Conservation (phyloP, 2,329 filamentous ascomycete genomes). For the Ceratocystis ficicola region DNA sequence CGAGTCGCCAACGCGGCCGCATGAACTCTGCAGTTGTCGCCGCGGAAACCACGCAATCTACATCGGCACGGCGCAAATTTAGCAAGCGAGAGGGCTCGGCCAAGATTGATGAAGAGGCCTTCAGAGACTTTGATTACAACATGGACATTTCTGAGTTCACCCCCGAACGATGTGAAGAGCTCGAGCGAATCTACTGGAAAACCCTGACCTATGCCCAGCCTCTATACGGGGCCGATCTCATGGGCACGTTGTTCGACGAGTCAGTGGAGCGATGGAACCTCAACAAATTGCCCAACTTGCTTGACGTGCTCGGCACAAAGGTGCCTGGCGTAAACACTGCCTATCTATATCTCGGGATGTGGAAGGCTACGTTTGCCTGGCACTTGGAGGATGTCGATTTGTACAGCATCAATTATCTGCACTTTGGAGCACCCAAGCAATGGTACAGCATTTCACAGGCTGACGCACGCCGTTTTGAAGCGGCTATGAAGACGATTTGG, state of each 20-base stretch:
- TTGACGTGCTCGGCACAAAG: constrained; percentile 89
- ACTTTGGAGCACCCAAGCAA: constrained; percentile 96
- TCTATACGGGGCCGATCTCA: constrained; percentile 92
- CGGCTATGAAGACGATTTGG: constrained; percentile 92
- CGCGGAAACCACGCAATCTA: constrained; percentile 54
- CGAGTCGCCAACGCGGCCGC: constrained; percentile 29
- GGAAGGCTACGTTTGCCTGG: constrained; percentile 99
- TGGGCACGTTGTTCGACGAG: constrained; percentile 87
- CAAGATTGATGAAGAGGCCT: constrained; percentile 77
- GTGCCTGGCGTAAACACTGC: constrained; percentile 97
- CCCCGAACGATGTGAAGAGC: constrained; percentile 79
- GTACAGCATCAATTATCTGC: constrained; percentile 99
- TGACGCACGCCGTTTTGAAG: constrained; percentile 83
- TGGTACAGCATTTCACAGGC: constrained; percentile 99
- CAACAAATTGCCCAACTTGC: constrained; percentile 80
- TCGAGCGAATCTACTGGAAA: constrained; percentile 95
- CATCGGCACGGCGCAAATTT: constrained; percentile 76
- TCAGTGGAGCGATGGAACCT: constrained; percentile 80
- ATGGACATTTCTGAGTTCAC: constrained; percentile 84
- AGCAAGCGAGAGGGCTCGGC: constrained; percentile 67
- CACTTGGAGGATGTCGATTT: constrained; percentile 96
- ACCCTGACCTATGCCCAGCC: constrained; percentile 89
- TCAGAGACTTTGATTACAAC: constrained; percentile 81
- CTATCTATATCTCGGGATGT: constrained; percentile 97
- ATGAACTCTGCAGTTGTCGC: constrained; percentile 33